Base-by-base conservation (phyloP, 2,329 filamentous ascomycete genomes). In the Amauroascus niger region DNA sequence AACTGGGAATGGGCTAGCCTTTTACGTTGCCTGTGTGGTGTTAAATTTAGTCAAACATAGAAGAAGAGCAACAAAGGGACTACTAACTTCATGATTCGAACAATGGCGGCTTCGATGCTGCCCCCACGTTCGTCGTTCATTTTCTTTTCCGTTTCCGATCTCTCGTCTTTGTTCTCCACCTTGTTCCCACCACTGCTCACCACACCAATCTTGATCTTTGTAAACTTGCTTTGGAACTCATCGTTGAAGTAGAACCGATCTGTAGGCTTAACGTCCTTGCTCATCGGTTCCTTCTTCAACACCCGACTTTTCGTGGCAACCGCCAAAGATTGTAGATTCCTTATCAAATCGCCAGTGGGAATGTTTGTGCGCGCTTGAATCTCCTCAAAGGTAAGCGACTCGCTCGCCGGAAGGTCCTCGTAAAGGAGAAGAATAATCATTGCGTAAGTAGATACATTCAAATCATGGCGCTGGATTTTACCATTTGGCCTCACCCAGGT, bases 391-490 rank as follows among this genome's bases (percentile, higher is more conserved):
- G 75, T 80, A 6, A 83, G 65, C 18, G 68, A 73, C 51, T 76
- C 67, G 28, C 72, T 74, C 0, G 71, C 61, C 1, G 73, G 68
- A 0, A 94, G 64, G 35, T 91, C 82, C 63, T 97, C 97, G 77
- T 97, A 98, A 0, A 96, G 79, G 43, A 95, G 69, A 18, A 98
- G 71, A 22, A 97, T 83, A 18, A 96, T 74, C 87, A 97, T 95
- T 62, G 84, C 88, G 66, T 93, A 93, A 0, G 93, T 97, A 1
- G 89, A 86, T 18, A 95, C 89, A 57, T 89, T 95, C 53, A 98
- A 75, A 63, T 98, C 93, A 64, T 97, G 91, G 33, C 84, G 83
- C 32, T 83, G 80, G 11, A 82, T 79, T 63, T 89, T 89, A 32
- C 86, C 84, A 37, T 81, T 78, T 1, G 65, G 87, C 75, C 63